A percentile compares a stretch with the other conserved stretches of the same genome.
These are phyloP conservation scores for Lipomyces kockii DNA, from an alignment of 805 yeast species.

Conservation along the genomic window DNA sequence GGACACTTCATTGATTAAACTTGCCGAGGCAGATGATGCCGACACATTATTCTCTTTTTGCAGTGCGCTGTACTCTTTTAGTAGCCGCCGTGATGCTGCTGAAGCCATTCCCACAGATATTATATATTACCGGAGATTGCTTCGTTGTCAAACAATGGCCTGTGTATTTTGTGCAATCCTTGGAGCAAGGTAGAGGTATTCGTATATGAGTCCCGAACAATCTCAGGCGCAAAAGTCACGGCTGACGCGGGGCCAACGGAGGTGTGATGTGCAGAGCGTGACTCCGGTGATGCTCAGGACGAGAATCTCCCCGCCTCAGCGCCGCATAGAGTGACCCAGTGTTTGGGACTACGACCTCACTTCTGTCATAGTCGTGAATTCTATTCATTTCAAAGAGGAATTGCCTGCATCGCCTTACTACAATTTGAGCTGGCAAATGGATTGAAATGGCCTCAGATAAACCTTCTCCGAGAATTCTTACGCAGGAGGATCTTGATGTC, in stretches of 20 bases:
- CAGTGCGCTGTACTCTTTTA: slow-evolving; percentile 22
- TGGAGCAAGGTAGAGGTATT: background rate
- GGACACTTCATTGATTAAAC: slow-evolving; percentile 2
- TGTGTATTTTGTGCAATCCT: background rate
- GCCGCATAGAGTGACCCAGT: too few relatives aligned
- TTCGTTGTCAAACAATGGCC: background rate
- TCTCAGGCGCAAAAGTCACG: too few relatives aligned
- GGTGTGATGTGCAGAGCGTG: too few relatives aligned
- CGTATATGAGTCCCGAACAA: too few relatives aligned
- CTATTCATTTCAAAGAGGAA: too few relatives aligned
- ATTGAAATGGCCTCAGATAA: background rate
- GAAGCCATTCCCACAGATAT: slow-evolving; percentile 7
- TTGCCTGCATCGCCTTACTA: background rate
- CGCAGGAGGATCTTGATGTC: slow-evolving; percentile 61
- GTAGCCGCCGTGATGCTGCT: slow-evolving; percentile 26
- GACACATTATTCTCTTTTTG: slow-evolving; percentile 11
- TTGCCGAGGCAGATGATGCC: background rate
- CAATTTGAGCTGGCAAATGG: background rate
- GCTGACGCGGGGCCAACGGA: too few relatives aligned
- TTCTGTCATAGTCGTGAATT: too few relatives aligned
- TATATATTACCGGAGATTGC: background rate
- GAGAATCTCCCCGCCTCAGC: too few relatives aligned
- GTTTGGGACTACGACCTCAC: too few relatives aligned
- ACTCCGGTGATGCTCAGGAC: too few relatives aligned
- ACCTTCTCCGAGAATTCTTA: slow-evolving; percentile 47